Base-by-base conservation (phyloP, 306 rosid genomes). In the Lathyrus tuberosus region DNA sequence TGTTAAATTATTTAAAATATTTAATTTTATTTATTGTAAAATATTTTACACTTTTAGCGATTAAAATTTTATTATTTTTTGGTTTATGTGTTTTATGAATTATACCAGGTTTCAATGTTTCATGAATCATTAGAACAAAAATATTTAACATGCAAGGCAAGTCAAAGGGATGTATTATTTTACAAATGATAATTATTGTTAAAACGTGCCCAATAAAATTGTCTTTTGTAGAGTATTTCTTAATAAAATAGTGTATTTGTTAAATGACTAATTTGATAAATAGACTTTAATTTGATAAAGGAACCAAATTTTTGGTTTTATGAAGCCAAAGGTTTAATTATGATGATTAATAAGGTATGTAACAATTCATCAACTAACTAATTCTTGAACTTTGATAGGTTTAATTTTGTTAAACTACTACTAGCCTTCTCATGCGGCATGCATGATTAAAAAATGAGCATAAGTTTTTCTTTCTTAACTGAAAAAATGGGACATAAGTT, bases 91-190 rank as follows among this genome's bases (percentile, higher is more conserved):
- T 53, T 69, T 30, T 11, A 2, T 26, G 38, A 15, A 28, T 56
- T 56, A 2, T 1, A 11, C 8, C 37, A 13, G 22, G 30, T 64
- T 71, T 24, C 2, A 24, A 24, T 24, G 26, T 24, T 24, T 59
- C 70, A 37, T 60, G 60, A 49, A 28, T 12, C 58, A 46, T 15
- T 12, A 22, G 48, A 37, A 20, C 41, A 16, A 70, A 47, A 9
- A 63, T 70, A 17, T 76, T 70, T 74, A 69, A 49, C 80, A 78
- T 57, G n/a, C 41, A 75, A 58, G 74, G 8, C 52, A 73, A 59
- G 80, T 28, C 10, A 78, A 33, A 4, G 22, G 4, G 6, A 11
- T 28, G 7, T 35, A 35, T 35, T 35, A 35, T 47, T 74, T 57
- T 5, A 9, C 60, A 41, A 48, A 51, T 10, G 8, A 3, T 46